Base-by-base conservation (phyloP, 257 asterid species). In the Ilex aquifolium region DNA sequence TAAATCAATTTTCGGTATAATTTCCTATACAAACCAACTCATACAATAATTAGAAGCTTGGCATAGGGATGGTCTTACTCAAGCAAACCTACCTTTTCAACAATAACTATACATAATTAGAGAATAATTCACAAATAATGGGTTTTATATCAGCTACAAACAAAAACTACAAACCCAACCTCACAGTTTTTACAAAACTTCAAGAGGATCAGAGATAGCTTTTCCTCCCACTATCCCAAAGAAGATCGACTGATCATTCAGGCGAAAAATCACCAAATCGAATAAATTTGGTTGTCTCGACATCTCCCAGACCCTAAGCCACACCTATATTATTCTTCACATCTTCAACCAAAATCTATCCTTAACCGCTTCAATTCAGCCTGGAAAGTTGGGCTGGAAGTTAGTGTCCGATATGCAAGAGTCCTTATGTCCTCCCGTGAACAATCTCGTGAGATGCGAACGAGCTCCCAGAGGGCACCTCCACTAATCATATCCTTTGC, bases 381-480 rank as follows among this genome's bases (percentile, higher is more conserved):
- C 57, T 67, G 83, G 69, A 89, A 86, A 57, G 74, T 65, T 13
- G 89, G 76, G 80, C 73, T 82, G 32, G 81, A 77, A 60, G 76
- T 81, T 36, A 83, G 76, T 11, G 84, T 85, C 59, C 84, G 80
- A 36, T 54, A 75, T 10, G 94, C 97, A 16, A 89, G 94, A 56
- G 78, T 77, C 68, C 82, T 76, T 71, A 84, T 78, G 68, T 86
- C 97, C 29, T 86, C 94, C 46, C 94, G 80, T 50, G 88, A 72
- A 72, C 97, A 84, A 52, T 84, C 88, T 62, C 77, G 76, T 9
- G 94, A 82, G 53, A 86, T 78, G 49, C 88, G 90, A 67, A 87
- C 89, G 29, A 89, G 94, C 73, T 86, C 94, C 95, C 94, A 77
- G 52, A 86, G 31, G 5, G 95, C 95, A 55, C 95, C 91, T 27